phyloP scores from a whole-genome alignment of 331 rosid genomes.

The Ulmus americana region DNA sequence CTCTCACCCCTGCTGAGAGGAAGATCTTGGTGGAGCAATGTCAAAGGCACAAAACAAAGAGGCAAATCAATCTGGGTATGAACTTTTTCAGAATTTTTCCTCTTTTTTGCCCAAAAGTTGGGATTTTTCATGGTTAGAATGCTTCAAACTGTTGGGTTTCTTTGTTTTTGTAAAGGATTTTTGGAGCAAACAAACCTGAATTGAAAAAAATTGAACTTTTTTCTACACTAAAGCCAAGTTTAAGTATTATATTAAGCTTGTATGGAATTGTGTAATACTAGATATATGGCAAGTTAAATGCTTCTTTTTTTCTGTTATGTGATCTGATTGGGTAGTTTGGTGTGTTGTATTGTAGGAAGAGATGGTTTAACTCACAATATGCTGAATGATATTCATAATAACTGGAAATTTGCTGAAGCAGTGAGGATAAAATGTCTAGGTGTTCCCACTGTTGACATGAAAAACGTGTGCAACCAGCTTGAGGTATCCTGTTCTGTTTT shows the following conservation, averaged over 20 bases:
- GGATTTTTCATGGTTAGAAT: neutral
- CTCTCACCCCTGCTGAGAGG: constrained; percentile 58
- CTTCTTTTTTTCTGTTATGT: constrained; percentile 8
- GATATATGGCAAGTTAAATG: neutral
- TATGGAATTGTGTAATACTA: too few species aligned
- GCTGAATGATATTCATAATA: constrained; percentile 73
- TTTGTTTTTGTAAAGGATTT: neutral
- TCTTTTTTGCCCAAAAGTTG: neutral
- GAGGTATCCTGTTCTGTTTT: constrained; percentile 39
- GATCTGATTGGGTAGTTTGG: neutral
- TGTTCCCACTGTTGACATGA: constrained; percentile 89
- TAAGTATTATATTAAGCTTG: too few species aligned
- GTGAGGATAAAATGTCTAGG: constrained; percentile 89
- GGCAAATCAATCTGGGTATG: constrained; percentile 77
- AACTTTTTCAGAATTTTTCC: neutral
- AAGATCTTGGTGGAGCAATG: constrained; percentile 54
- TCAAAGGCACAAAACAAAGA: constrained; percentile 53
- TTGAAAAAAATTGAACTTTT: too few species aligned
- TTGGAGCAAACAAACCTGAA: too few species aligned
- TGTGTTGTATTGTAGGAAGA: constrained; percentile 49
- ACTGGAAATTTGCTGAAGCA: constrained; percentile 73
- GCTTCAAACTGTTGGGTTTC: neutral
- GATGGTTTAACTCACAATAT: constrained; percentile 95
- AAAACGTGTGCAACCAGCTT: constrained; percentile 70
- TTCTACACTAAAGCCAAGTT: too few species aligned